A percentile compares a stretch with the other conserved stretches of the same genome.
phyloP scores from a whole-genome alignment of 805 yeast species.

The Martiniozyma abietophila region DNA sequence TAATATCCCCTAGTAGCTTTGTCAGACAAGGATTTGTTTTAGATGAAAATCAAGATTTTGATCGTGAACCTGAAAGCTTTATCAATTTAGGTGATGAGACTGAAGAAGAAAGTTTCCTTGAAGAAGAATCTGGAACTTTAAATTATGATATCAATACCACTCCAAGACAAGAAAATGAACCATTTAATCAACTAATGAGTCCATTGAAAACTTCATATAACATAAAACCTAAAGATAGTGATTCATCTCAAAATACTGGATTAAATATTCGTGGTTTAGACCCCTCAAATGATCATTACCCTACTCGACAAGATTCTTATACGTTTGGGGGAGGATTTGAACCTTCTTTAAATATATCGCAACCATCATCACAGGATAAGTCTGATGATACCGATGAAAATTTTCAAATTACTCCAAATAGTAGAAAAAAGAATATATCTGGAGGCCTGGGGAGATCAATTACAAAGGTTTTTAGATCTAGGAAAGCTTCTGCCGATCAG shows the following conservation, averaged over 20 bases:
- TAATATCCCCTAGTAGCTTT: constrained; percentile 7
- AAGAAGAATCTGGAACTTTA: constrained; percentile 15
- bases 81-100: constrained; percentile 16
- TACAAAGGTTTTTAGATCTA: constrained; percentile 22
- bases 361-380: no score
- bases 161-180: constrained; percentile 12
- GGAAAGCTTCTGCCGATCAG: constrained; percentile 19
- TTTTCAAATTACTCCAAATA: constrained; percentile 5
- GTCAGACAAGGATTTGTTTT: constrained; percentile 10
- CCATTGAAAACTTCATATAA: constrained; percentile 8
- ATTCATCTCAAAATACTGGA: constrained; percentile 10
- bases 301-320: no score
- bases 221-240: not conserved
- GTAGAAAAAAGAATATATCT: constrained; percentile 8
- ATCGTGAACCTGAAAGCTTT: constrained; percentile 18
- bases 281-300: no score
- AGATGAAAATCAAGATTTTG: constrained; percentile 9
- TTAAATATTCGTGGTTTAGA: constrained; percentile 19
- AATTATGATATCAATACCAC: constrained; percentile 12
- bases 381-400: no score
- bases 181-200: constrained; percentile 8
- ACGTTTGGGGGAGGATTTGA: no score
- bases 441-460: constrained; percentile 17
- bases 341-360: no score
- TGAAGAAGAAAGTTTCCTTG: constrained; percentile 13